phyloP scores from a whole-genome alignment of 345 rosid genomes.

The Eucalyptus virginea region DNA sequence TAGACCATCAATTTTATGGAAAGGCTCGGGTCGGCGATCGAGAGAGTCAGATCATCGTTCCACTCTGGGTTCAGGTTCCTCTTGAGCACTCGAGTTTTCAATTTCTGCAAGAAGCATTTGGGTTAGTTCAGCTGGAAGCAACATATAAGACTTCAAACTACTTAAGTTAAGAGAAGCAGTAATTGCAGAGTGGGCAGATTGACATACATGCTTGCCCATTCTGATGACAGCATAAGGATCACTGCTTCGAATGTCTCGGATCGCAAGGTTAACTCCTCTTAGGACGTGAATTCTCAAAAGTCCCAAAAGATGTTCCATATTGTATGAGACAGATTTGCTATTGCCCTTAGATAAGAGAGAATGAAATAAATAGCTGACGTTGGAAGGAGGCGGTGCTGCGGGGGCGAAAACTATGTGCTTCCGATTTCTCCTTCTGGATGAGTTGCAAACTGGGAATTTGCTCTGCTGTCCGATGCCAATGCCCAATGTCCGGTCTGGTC shows the following conservation, averaged over 20 bases:
- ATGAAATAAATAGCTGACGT: neutral
- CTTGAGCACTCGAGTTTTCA: constrained; percentile 63
- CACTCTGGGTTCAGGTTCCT: constrained; percentile 57
- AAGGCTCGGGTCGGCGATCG: constrained; percentile 40
- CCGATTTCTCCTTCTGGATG: neutral
- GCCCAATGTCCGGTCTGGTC: neutral
- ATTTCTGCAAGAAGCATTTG: constrained; percentile 29
- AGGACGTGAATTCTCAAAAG: constrained; percentile 51
- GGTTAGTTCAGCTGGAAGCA: neutral
- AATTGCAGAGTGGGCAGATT: neutral
- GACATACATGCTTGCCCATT: neutral
- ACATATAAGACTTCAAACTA: neutral
- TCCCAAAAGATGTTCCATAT: constrained; percentile 49
- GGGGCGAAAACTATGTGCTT: neutral
- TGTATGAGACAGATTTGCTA: neutral
- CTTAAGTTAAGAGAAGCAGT: neutral
- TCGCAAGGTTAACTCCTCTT: constrained; percentile 69
- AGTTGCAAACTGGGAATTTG: neutral
- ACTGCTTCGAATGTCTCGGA: constrained; percentile 38
- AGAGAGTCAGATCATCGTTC: constrained; percentile 68
- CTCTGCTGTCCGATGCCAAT: neutral
- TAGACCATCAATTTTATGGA: constrained; percentile 40
- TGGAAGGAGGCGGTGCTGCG: neutral
- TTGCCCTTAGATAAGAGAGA: neutral
- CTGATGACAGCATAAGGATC: neutral